Evolutionary conservation across 305 asterid species (phyloP), one percentile per base, ranked within the genome.

Genomic region (Rubia peregrina): DNA sequence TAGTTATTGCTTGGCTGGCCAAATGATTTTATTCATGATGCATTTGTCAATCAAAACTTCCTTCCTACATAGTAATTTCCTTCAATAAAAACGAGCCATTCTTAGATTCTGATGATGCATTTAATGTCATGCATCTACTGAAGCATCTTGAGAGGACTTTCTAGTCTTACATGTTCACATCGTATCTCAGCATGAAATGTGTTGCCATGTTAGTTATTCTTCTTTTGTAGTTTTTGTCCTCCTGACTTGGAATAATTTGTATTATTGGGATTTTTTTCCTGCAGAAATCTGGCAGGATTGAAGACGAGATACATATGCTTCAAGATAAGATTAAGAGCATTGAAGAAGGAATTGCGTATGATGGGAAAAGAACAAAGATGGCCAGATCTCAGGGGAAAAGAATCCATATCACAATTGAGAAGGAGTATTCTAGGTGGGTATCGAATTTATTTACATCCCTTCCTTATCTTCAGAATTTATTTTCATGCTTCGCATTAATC

Each of bases 331-430:
- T 94, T 76, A 86, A 87, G 88, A 84, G 83, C 60, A 74, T 91
- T 9, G 98, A 91, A 83, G 87, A 84, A 76, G 95, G 90, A 22
- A 76, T 83, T 68, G 83, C 87, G 5, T 86, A 84, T 77, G 85
- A 83, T 8, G 96, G 97, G 75, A 90, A 81, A 82, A 85, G 85
- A 75, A 88, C 88, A 9, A 94, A 86, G 87, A 73, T 79, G 2
- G 97, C 93, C 67, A 88, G 97, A 85, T 88, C 93, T 72, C 99
- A 94, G 76, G 99, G 98, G 67, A 85, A 87, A 85, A 89, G 82
- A 79, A 73, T 88, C 43, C 87, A 89, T 13, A 81, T 91, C 78
- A 79, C 98, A 1, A 76, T 89, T 70, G 97, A 90, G 75, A 88
- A 87, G 72, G 99, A 94, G 83, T 94, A 91, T 65, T 85, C 97